Evolutionary conservation across 2,329 filamentous ascomycete genomes (phyloP), one percentile per base, ranked within the genome.

Genomic region (Phialophora macrospora): DNA sequence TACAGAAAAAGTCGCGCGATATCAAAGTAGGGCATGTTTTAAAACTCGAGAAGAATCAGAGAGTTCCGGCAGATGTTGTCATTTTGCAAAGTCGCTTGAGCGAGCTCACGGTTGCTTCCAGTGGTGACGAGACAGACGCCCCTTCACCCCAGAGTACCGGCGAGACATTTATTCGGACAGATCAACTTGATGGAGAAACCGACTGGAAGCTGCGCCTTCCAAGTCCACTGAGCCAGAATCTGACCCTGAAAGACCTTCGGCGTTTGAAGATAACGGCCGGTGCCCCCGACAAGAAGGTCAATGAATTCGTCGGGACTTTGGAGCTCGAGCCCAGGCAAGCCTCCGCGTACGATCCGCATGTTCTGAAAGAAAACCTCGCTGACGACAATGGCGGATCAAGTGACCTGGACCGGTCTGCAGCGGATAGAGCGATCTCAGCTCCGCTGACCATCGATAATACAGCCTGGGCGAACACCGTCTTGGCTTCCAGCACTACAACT

Each of bases 201-300:
- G 95, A 99, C 75, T 99, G 95, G 96, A 99, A 99, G 79, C 82
- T 99, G 63, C 89, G 96, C 32, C 79, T 98, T 41, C 93, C 95
- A 1, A 95, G 93, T 12, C 87, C 91, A 0, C 79, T 98, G 28
- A 94, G 93, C 0, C 95, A 99, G 74, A 85, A 82, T n/a, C 81
- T 99, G 22, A 79, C 88, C 0, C 80, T 88, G 0, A 85, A 87
- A 54, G 91, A 97, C 70, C 88, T 97, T 61, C 80, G 81, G 2
- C 81, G 85, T 41, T 76, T 90, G 11, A 82, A 81, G 51, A 86
- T 99, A 56, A 91, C 89, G 2, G 95, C 92, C 38, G 92, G 93
- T 56, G 93, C 96, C 70, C 95, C 95, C 0, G 93, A 97, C 76
- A 93, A 87, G 76, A 95, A 91, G 71, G 94, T 99, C 64, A 97